phyloP scores from a whole-genome alignment of 2,329 filamentous ascomycete species.

The Fusarium floridanum region DNA sequence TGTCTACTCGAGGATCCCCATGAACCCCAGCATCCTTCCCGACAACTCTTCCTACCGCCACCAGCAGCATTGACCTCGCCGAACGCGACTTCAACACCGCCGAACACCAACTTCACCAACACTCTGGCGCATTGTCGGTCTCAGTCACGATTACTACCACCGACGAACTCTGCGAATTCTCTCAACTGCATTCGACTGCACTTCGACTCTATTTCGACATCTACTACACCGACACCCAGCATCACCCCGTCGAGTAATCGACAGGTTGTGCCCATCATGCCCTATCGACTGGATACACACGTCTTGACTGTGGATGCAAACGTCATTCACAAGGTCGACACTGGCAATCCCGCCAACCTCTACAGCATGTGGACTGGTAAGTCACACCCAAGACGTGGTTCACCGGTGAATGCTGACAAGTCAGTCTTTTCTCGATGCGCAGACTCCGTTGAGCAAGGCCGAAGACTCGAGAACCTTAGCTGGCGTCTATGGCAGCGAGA shows the following conservation, averaged over 20 bases:
- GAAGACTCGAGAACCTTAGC: slow-evolving; percentile 92
- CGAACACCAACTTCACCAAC: slow-evolving; percentile 10
- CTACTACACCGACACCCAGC: slow-evolving; percentile 21
- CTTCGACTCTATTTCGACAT: slow-evolving; percentile 19
- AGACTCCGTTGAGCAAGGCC: slow-evolving; percentile 92
- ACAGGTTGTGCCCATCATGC: slow-evolving; percentile 72
- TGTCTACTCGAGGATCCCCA: slow-evolving; percentile 42
- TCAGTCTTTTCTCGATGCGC: slow-evolving; percentile 94
- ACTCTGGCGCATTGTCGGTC: slow-evolving; percentile 41
- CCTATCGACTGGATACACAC: slow-evolving; percentile 83
- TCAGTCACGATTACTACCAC: slow-evolving; percentile 33
- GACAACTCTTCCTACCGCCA: slow-evolving; percentile 32
- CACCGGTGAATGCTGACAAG: slow-evolving; percentile 49
- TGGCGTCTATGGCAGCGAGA: slow-evolving; percentile 97
- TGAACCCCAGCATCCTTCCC: slow-evolving; percentile 42
- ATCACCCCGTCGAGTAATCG: slow-evolving; percentile 48
- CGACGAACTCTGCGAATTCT: slow-evolving; percentile 30
- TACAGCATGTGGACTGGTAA: slow-evolving; percentile 98
- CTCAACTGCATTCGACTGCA: slow-evolving; percentile 16
- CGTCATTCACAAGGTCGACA: slow-evolving; percentile 95
- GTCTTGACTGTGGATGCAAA: slow-evolving; percentile 92
- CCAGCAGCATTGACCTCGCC: slow-evolving; percentile 26
- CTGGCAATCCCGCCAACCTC: slow-evolving; percentile 89
- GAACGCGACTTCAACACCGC: slow-evolving; percentile 13
- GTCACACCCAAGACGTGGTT: slow-evolving; percentile 51